Conservation (phyloP, 768 basidiomycete species). For the Trametes sanguinea region DNA sequence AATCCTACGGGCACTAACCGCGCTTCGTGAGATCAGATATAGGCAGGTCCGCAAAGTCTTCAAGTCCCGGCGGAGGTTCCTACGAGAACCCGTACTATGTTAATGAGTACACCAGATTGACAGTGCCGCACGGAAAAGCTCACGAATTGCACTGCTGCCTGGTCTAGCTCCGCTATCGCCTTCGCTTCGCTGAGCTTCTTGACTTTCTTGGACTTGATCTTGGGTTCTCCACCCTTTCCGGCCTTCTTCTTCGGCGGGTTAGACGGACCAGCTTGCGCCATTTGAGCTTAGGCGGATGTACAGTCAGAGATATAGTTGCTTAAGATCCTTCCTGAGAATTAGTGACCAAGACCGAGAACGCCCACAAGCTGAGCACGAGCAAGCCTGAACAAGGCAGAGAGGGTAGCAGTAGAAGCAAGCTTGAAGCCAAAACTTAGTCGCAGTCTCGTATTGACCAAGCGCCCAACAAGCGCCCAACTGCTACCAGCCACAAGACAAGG, state of each 20-base stretch:
- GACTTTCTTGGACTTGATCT: constrained; percentile 33
- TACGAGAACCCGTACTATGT: constrained; percentile 32
- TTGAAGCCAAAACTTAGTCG: too few relatives aligned
- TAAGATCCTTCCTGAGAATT: too few relatives aligned
- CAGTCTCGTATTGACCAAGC: too few relatives aligned
- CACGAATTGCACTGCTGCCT: constrained; percentile 53
- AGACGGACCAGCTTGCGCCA: constrained; percentile 26
- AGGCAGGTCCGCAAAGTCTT: constrained; percentile 72
- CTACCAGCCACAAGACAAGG: neutral
- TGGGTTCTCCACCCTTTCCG: constrained; percentile 15
- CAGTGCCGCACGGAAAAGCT: constrained; percentile 22
- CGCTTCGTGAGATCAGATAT: constrained; percentile 76
- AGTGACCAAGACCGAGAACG: too few relatives aligned
- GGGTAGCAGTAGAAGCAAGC: too few relatives aligned
- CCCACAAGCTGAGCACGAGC: too few relatives aligned
- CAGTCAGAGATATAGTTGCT: neutral
- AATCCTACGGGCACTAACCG: constrained; percentile 42
- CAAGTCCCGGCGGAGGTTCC: constrained; percentile 53
- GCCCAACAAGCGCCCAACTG: neutral
- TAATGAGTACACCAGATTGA: constrained; percentile 19
- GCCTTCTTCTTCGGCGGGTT: constrained; percentile 12
- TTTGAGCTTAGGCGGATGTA: neutral
- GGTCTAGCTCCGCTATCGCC: constrained; percentile 52
- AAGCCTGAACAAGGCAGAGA: too few relatives aligned
- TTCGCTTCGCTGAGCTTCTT: constrained; percentile 52